A percentile compares a stretch with the other conserved stretches of the same genome.
Conservation (phyloP, 306 rosid genomes). For the Castanospermum australe region DNA sequence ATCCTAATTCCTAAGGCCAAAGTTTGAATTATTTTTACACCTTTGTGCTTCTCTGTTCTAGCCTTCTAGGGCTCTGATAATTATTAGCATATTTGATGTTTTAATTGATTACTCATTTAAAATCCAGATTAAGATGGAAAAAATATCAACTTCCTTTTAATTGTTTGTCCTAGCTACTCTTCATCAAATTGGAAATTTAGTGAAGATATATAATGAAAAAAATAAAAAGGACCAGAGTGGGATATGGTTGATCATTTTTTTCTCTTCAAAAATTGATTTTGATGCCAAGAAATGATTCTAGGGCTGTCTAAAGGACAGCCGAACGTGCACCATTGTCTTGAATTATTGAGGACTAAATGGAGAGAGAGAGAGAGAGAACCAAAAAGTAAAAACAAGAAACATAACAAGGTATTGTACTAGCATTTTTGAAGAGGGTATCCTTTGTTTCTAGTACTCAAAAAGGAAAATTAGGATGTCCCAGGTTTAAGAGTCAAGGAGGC, state of each 20-base stretch:
- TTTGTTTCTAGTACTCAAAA: not conserved
- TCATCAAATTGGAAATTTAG: not conserved
- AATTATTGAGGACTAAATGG: constrained; percentile 13
- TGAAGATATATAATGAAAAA: not conserved
- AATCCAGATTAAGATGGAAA: too few relatives aligned
- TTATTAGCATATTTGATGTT: not conserved
- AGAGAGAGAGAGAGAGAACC: not conserved
- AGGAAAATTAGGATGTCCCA: constrained; percentile 5
- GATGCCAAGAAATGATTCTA: not conserved
- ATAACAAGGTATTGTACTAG: not conserved
- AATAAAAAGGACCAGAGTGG: not conserved
- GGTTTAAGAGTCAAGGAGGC: constrained; percentile 23
- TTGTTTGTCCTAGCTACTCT: not conserved
- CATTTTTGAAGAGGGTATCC: not conserved
- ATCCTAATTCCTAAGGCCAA: too few relatives aligned
- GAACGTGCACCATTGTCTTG: not conserved
- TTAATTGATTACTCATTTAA: not conserved
- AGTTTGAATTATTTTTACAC: not conserved
- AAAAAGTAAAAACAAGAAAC: not conserved
- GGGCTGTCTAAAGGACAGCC: not conserved
- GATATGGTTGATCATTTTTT: not conserved
- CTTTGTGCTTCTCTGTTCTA: not conserved
- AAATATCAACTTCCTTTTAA: not conserved
- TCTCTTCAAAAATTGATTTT: not conserved
- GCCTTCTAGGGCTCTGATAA: not conserved